Base-by-base conservation (phyloP, 208 protist genomes). In the Leishmania lainsoni region DNA sequence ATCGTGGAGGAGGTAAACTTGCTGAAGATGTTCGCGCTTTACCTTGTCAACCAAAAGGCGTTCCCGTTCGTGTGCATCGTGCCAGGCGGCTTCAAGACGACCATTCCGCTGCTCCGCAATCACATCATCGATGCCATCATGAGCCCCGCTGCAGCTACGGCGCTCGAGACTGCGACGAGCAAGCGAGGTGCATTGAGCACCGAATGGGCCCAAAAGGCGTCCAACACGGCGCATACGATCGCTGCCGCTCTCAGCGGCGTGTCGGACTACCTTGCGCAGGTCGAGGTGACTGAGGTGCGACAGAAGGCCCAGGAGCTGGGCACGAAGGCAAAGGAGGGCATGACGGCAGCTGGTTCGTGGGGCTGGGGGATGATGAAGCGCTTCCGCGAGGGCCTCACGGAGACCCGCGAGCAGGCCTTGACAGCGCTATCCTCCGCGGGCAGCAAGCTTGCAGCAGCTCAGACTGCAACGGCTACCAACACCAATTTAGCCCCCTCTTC, bases 1-100 rank as follows among this genome's bases (percentile, higher is more conserved):
- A 87, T 98, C 29, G 79, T 79, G n/a, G 94, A 97, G 76, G 96
- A 98, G 85, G 59, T 89, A 54, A 98, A 98, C 79, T 81, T 97
- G 81, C 83, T 98, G 22, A 94, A 95, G 79, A 52, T 98, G 51
- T 78, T 98, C n/a, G 85, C 90, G 5, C 86, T 98, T 51, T 92
- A 91, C 69, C 83, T 98, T n/a, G 85, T 97, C 79, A 89, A 92
- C 68, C 68, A 77, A 26, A 61, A 84, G 42, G 79, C 85, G 5
- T 95, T 97, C 48, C 91, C 92, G 20, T 96, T 93, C 72, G 88
- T 98, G 22, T 94, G 94, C 82, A 83, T 95, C 63, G 81, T 89
- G 9, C 69, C 80, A 2, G 93, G 91, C 59, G 94, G 95, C 72
- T 97, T 98, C 83, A 87, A 90, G 54, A 81, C 83, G 16, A 83